Conservation (phyloP, 2,329 filamentous ascomycete species). For the Colletotrichum sp. region DNA sequence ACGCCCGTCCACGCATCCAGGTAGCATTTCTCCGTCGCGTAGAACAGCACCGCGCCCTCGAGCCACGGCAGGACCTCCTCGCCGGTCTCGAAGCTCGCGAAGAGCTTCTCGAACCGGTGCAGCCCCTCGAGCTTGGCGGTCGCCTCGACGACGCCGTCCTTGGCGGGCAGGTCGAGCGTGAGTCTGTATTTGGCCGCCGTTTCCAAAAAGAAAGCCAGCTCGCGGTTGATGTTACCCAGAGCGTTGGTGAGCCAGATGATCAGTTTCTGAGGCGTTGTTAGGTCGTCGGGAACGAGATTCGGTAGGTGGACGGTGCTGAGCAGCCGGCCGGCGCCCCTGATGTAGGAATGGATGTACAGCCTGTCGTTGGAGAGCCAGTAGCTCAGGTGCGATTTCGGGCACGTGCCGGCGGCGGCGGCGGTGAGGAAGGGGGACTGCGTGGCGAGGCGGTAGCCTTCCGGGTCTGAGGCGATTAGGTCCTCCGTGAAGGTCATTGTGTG, state of each 20-base stretch:
- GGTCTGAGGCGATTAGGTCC: constrained; percentile 58
- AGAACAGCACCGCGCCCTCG: constrained; percentile 76
- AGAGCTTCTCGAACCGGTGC: constrained; percentile 48
- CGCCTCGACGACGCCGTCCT: constrained; percentile 23
- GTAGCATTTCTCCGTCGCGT: constrained; percentile 75
- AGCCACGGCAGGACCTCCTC: constrained; percentile 55
- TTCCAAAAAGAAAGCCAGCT: constrained; percentile 67
- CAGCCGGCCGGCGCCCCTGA: constrained; percentile 69
- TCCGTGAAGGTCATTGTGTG: constrained; percentile 47
- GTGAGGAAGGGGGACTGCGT: constrained; percentile 72
- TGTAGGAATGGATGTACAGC: constrained; percentile 74
- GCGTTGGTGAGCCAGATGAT: constrained; percentile 69
- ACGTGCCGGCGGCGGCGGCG: constrained; percentile 66
- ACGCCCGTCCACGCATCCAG: constrained; percentile 64
- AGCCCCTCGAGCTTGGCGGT: constrained; percentile 45
- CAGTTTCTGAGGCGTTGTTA: constrained; percentile 50
- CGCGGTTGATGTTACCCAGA: constrained; percentile 69
- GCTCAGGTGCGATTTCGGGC: constrained; percentile 60
- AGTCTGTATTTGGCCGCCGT: constrained; percentile 67
- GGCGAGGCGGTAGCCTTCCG: constrained; percentile 54
- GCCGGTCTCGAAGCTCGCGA: constrained; percentile 56
- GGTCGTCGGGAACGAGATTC: constrained; percentile 40
- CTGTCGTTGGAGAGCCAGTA: constrained; percentile 76
- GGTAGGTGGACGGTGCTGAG: constrained; percentile 64
- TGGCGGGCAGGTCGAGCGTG: constrained; percentile 43